Percentiles rank a stretch among this genome's conserved stretches.
These are phyloP conservation scores for Neckera pumila DNA, from an alignment of 225 moss, liverwort and hornwort genomes.

Conservation along the genomic window DNA sequence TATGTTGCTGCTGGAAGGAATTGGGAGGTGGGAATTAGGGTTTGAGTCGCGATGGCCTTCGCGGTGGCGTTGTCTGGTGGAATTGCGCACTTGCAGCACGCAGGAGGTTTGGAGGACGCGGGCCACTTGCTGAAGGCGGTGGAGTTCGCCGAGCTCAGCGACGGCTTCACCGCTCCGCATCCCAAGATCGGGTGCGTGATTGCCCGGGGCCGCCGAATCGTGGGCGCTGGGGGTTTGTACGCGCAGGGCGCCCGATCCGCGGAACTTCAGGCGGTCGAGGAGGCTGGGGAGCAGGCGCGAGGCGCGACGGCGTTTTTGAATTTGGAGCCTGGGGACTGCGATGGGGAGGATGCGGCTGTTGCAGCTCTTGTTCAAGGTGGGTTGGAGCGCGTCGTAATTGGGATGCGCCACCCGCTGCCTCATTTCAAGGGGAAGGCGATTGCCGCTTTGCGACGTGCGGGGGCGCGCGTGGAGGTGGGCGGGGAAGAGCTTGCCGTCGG, in stretches of 20 bases:
- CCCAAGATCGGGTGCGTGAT: slow-evolving; percentile 87
- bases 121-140: slow-evolving; percentile 63
- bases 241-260: slow-evolving; percentile 74
- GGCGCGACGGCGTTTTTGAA: slow-evolving; percentile 83
- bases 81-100: background rate
- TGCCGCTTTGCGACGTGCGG: slow-evolving; percentile 45
- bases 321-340: slow-evolving; percentile 88
- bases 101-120: slow-evolving; percentile 9
- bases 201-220: slow-evolving; percentile 63
- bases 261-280: slow-evolving; percentile 78
- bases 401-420: slow-evolving; percentile 71
- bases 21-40: background rate
- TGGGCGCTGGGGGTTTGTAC: slow-evolving; percentile 67
- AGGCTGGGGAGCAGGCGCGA: slow-evolving; percentile 54
- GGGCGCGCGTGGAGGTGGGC: slow-evolving; percentile 56
- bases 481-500: slow-evolving; percentile 31
- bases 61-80: background rate
- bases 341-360: slow-evolving; percentile 77
- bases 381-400: slow-evolving; percentile 66
- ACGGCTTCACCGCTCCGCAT: slow-evolving; percentile 72
- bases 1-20: background rate
- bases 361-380: slow-evolving; percentile 34
- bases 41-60: slow-evolving; percentile 13
- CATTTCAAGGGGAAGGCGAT: slow-evolving; percentile 80
- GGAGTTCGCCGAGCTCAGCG: slow-evolving; percentile 60